Base-by-base conservation (phyloP, 768 basidiomycete genomes). In the Paxillus involutus region DNA sequence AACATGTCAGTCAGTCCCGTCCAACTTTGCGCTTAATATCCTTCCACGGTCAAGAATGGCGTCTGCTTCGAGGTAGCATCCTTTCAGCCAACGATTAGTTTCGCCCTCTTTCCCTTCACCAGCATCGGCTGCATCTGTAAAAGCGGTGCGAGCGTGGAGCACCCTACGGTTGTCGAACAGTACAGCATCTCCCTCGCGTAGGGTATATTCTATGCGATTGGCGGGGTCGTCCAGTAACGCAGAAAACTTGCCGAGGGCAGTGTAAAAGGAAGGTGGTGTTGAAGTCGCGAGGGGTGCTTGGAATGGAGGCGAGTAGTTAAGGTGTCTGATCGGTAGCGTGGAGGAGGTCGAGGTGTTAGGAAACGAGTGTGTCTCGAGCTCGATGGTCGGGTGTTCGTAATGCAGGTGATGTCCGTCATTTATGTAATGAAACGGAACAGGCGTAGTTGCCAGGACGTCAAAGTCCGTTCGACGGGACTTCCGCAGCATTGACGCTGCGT, bases 281-380 rank as follows among this genome's bases (percentile, higher is more conserved):
- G 62, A 61, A 32, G 7, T 71, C 64, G 17, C 80, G 64, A 94
- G 75, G 0, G 91, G 88, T 0, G 89, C 94, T 72, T 96, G 94
- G 80, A 98, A 98, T 0, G 94, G 95, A 0, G 96, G 96, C 1
- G 90, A 88, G 70, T 96, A 98, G 72, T 94, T 98, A 63, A 98
- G 80, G 55, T 87, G 79, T 42, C 73, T 71, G 60, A 96, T 79
- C 9, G 63, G 52, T 9, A 62, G 64, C 32, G 52, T 55, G 0
- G 51, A 54, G 4, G 56, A 43, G 4, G 51, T 37, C 19, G 45
- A 43, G 3, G 50, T 32, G 42, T 54, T 16, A 26, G 58, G 40
- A 24, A 66, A 52, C 21, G 63, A 2, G 48, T 53, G 50, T 26
- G 61, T 49, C 14, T 74, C 72, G 43, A 93, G 76, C 59, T 90